Percentiles rank a stretch among this genome's conserved stretches.
phyloP scores from a whole-genome alignment of 371 early-diverging fungal genomes.

The Syncephalastrum monosporum region DNA sequence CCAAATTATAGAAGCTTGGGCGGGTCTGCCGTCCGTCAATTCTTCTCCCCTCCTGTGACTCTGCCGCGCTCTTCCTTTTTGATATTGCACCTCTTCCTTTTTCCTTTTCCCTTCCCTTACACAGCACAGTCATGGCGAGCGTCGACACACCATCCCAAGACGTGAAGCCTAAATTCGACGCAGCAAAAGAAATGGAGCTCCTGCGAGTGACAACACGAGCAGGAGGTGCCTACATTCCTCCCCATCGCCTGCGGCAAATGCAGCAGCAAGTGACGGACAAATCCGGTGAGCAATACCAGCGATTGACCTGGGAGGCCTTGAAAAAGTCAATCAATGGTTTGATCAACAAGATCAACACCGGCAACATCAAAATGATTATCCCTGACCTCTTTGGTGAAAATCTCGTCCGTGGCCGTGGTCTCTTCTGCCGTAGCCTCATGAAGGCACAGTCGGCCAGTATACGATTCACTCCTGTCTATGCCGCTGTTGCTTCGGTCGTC shows the following conservation, averaged over 20 bases:
- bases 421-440: conserved; percentile 87
- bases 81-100: too few species aligned
- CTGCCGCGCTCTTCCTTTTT: too few species aligned
- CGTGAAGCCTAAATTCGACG: conserved; percentile 2
- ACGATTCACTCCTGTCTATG: conserved; percentile 93
- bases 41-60: too few species aligned
- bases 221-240: conserved; percentile 92
- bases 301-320: conserved; percentile 92
- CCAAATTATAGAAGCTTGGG: too few species aligned
- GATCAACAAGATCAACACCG: conserved; percentile 92
- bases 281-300: conserved; percentile 74
- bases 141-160: background rate
- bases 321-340: conserved; percentile 95
- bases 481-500: conserved; percentile 83
- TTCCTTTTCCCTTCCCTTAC: background rate
- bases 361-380: conserved; percentile 90
- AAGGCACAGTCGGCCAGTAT: conserved; percentile 91
- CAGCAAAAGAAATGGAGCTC: conserved; percentile 27
- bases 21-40: too few species aligned
- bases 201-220: conserved; percentile 46
- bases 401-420: conserved; percentile 90
- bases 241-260: conserved; percentile 81
- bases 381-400: conserved; percentile 92
- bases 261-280: conserved; percentile 82
- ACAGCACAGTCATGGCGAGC: background rate